Evolutionary conservation across 2,329 filamentous ascomycete genomes (phyloP), one percentile per base, ranked within the genome.

Genomic region (Colletotrichum sp.): DNA sequence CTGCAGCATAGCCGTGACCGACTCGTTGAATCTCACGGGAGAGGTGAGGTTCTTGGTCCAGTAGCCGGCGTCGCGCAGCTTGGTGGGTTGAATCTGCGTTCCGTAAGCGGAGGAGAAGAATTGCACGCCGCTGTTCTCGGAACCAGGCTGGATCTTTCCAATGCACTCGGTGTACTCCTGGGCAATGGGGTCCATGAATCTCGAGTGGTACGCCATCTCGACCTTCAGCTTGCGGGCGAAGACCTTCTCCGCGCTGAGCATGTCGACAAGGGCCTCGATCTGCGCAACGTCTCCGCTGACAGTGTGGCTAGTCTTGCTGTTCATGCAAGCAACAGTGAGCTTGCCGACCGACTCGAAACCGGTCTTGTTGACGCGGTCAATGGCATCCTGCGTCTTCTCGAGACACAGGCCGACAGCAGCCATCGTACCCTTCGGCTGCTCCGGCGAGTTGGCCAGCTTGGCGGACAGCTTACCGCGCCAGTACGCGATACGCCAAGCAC

Each of bases 241-340:
- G 30, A 48, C 72, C 44, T 4, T 66, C 60, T 72, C 39, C 12
- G 63, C 81, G 59, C 88, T 83, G 27, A 87, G 76, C 48, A 80
- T 78, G 1, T 77, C 71, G 0, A 79, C 84, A 4, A 91, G 80
- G 75, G 85, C 82, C 8, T 87, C 84, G 5, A 91, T 81, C 4
- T 84, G 85, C 1, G 80, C 79, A 32, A 85, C 84, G 57, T 89
- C 86, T 13, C 90, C 90, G 0, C 89, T 90, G 0, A 90, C 84
- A 0, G 90, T 91, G 13, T 88, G 80, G 25, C 86, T 90, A 1
- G 82, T 82, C 0, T 89, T 88, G 34, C 88, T 89, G 82, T 91
- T 91, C 78, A 88, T 85, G 78, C 89, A 90, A 44, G 75, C 66
- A 27, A 68, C 69, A 19, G 77, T n/a, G 19, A 66, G 66, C 8